Evolutionary conservation across 768 basidiomycete species (phyloP), one percentile per base, ranked within the genome.

Genomic region (Melanogaster broomeanus): DNA sequence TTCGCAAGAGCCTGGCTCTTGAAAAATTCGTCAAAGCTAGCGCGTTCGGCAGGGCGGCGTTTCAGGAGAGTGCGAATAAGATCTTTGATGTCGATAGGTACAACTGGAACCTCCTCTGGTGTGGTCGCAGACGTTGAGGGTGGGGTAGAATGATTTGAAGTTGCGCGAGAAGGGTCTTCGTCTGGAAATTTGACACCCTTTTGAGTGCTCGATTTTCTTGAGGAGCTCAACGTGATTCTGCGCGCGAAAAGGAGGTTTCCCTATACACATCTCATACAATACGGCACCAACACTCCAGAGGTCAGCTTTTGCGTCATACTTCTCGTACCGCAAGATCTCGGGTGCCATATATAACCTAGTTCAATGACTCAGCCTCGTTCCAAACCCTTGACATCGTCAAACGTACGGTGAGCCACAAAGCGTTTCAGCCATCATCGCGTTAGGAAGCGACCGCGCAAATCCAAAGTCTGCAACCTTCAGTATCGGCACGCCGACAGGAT

Each of bases 381-480:
- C 43, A 40, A 39, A 3, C 16, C 25, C 10, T 27, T 19, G 22
- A 41, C 1, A 21, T 35, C 45, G 24, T 44, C 40, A 28, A 19
- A 81, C 92, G 71, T 65, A 95, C 87, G 96, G 97, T 12, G 94
- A 97, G 3, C 97, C 96, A 67, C 97, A 99, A 2, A 99, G 76
- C 5, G 97, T 99, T 71, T 98, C 97, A 16, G 96, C 97, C 83
- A 98, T 84, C 81, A 93, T 89, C 7, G 91, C 84, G 30, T 87
- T 90, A 0, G 95, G 94, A 2, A 99, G 75, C 19, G 87, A 90
- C 16, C 97, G 83, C 0, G 97, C 97, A 62, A 99, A 99, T 0
- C 97, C 97, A 66, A 99, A 99, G 70, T 98, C 97, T 15, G 97
- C 97, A 1, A 98, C 86, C 71, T 98, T 98, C 61, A 99, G 83